Percentiles rank a stretch among this genome's conserved stretches.
phyloP scores from a whole-genome alignment of 176 grass and related monocot species.

The Juncus effusus region DNA sequence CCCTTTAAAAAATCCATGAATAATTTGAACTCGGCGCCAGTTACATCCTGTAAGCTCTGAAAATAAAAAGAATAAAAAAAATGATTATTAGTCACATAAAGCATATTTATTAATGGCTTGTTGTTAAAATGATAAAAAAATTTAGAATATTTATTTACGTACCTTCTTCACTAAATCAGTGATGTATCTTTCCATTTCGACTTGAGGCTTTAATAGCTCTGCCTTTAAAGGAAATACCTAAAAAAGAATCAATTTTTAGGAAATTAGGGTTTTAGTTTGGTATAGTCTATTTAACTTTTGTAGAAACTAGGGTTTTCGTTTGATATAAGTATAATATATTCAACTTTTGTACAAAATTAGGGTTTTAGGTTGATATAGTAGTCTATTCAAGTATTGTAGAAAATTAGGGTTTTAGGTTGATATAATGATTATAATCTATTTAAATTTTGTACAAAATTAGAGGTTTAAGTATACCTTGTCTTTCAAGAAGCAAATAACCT shows the following conservation, averaged over 20 bases:
- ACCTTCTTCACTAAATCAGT: constrained; percentile 98
- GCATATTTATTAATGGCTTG: constrained; percentile 12
- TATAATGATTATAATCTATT: too few relatives aligned
- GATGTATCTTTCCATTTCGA: constrained; percentile 95
- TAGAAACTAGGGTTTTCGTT: background rate
- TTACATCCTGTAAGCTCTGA: constrained; percentile 98
- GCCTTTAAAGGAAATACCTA: constrained; percentile 96
- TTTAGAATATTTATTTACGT: constrained; percentile 1
- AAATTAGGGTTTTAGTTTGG: background rate
- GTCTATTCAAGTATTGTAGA: too few relatives aligned
- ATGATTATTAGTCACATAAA: constrained; percentile 25
- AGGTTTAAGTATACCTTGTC: constrained; percentile 59
- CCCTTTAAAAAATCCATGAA: constrained; percentile 93
- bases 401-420: too few relatives aligned
- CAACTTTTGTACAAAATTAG: background rate
- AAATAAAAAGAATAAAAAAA: constrained; percentile 14
- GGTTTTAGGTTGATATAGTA: too few relatives aligned
- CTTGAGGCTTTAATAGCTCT: constrained; percentile 85
- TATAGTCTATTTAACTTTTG: constrained; percentile 12
- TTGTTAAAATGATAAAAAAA: background rate
- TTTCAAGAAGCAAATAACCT: constrained; percentile 90
- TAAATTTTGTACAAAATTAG: too few relatives aligned
- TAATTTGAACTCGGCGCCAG: constrained; percentile 86
- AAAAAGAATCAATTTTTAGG: constrained; percentile 8
- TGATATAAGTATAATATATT: background rate